Conservation (phyloP, 1,139 yeast genomes). For the Zygoascus meyerae region DNA sequence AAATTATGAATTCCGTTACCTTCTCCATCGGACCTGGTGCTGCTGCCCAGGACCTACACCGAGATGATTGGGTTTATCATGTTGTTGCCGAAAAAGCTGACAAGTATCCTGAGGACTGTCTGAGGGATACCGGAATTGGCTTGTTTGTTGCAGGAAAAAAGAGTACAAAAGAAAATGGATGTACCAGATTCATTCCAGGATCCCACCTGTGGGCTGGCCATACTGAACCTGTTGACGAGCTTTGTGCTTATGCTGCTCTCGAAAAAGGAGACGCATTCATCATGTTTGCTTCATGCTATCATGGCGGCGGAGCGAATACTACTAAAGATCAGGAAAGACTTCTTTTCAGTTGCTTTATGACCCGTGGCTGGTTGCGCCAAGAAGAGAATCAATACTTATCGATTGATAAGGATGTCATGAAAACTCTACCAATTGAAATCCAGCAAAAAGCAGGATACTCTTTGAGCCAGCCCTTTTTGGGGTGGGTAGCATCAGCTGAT, state of each 20-base stretch:
- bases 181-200: constrained; percentile 13
- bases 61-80: constrained; percentile 13
- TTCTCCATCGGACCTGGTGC: constrained; percentile 15
- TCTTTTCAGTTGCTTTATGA: constrained; percentile 13
- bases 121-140: constrained; percentile 11
- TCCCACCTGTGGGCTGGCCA: constrained; percentile 12
- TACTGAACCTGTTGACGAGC: constrained; percentile 7
- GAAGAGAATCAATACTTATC: constrained; percentile 14
- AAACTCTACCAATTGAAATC: constrained; percentile 8
- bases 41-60: constrained; percentile 9
- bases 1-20: constrained; percentile 11
- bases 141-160: constrained; percentile 13
- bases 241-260: constrained; percentile 8
- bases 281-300: constrained; percentile 15
- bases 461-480: constrained; percentile 11
- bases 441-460: constrained; percentile 10
- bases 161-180: constrained; percentile 12
- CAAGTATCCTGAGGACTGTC: constrained; percentile 5
- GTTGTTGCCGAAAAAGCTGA: not conserved
- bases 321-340: constrained; percentile 13
- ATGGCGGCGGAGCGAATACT: constrained; percentile 15
- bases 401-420: constrained; percentile 9
- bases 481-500: constrained; percentile 10
- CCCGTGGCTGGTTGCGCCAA: constrained; percentile 12
- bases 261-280: constrained; percentile 13